Percentiles rank a stretch among this genome's conserved stretches.
Evolutionary conservation across 495 filamentous ascomycete species (phyloP).

Genomic region (Podospora comata): DNA sequence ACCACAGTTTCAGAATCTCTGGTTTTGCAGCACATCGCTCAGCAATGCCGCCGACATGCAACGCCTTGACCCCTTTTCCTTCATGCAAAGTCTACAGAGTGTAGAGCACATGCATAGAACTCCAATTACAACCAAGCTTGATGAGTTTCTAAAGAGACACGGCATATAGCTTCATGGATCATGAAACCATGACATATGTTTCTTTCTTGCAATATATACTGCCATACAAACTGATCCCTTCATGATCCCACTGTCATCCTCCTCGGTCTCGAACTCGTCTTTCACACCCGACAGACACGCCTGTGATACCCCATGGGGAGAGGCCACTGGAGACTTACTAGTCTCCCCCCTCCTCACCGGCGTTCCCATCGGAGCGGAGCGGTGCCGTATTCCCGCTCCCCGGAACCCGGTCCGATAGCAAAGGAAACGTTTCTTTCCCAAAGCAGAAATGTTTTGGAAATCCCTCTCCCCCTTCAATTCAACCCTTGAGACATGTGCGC

Average conservation of each 20-base stretch:
- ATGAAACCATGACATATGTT: not conserved
- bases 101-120: not conserved
- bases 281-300: not conserved
- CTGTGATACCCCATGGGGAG: not conserved
- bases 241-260: not conserved
- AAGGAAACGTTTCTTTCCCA: not conserved
- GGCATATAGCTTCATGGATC: not conserved
- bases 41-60: not conserved
- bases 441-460: not conserved
- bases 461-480: not conserved
- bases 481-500: not conserved
- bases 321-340: not conserved
- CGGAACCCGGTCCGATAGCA: not conserved
- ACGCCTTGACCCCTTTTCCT: constrained; percentile 3
- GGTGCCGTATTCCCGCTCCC: not conserved
- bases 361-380: not conserved
- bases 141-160: not conserved
- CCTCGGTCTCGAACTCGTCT: not conserved
- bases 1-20: constrained; percentile 2
- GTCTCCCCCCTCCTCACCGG: not conserved
- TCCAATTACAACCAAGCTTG: not conserved
- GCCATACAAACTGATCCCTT: not conserved
- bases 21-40: not conserved
- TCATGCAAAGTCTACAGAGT: not conserved
- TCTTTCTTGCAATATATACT: not conserved